Evolutionary conservation across 2,329 filamentous ascomycete genomes (phyloP).

Genomic region (Pseudogymnoascus sp.): DNA sequence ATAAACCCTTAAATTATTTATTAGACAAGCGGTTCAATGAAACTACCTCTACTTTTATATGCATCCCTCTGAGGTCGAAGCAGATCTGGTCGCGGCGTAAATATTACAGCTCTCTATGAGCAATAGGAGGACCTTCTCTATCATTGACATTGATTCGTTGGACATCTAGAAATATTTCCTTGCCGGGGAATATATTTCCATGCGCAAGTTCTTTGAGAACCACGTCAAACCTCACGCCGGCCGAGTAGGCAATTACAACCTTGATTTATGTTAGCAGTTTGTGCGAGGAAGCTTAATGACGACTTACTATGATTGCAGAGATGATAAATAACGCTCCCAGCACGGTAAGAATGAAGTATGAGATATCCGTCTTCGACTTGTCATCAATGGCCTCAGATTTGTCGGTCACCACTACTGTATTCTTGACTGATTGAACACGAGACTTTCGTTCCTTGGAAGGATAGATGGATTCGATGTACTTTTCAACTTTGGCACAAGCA

Average conservation of each 20-base stretch:
- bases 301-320: slow-evolving; percentile 65
- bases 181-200: neutral
- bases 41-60: neutral
- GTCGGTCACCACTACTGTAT: slow-evolving; percentile 28
- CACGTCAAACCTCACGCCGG: neutral
- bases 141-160: neutral
- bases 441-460: slow-evolving; percentile 68
- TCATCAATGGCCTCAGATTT: slow-evolving; percentile 39
- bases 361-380: slow-evolving; percentile 47
- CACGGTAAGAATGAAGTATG: slow-evolving; percentile 59
- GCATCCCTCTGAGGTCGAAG: neutral
- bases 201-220: neutral
- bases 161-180: neutral
- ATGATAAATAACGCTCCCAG: slow-evolving; percentile 62
- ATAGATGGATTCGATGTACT: slow-evolving; percentile 92
- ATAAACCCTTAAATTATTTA: neutral
- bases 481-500: slow-evolving; percentile 85
- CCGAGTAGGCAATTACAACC: neutral
- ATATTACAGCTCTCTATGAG: neutral
- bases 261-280: neutral
- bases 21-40: neutral
- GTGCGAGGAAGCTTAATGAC: neutral
- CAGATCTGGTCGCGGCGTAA: neutral
- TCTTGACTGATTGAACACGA: slow-evolving; percentile 34
- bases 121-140: neutral